These are phyloP conservation scores for Lomentospora prolificans DNA, from an alignment of 2,329 filamentous ascomycete genomes.

Conservation along the genomic window DNA sequence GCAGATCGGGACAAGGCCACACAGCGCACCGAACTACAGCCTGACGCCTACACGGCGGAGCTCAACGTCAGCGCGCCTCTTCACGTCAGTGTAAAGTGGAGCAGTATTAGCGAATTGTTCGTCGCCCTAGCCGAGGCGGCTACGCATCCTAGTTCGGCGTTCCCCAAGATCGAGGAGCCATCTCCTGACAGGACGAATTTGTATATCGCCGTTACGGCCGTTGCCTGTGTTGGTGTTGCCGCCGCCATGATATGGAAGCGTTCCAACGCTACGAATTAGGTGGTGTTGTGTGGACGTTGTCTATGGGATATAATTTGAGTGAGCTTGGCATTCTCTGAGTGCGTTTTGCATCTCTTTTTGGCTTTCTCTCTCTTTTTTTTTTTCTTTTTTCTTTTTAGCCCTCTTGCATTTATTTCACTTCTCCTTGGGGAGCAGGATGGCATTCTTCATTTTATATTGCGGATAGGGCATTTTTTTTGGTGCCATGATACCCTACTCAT, in stretches of 20 bases:
- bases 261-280: constrained; percentile 23
- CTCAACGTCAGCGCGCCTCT: constrained; percentile 84
- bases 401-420: neutral
- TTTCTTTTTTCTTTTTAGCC: neutral
- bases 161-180: constrained; percentile 83
- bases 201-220: constrained; percentile 75
- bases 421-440: neutral
- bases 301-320: neutral
- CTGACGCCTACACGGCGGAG: constrained; percentile 78
- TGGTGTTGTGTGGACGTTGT: neutral
- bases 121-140: constrained; percentile 85
- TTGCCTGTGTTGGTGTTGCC: constrained; percentile 51
- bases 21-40: constrained; percentile 83
- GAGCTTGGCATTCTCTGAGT: too few relatives aligned
- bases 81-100: constrained; percentile 93
- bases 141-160: constrained; percentile 78
- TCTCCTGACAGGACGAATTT: constrained; percentile 72
- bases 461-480: constrained; percentile 8
- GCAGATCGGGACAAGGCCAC: constrained; percentile 94
- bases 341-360: neutral
- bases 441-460: constrained; percentile 2
- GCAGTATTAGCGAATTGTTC: constrained; percentile 87
- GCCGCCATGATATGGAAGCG: constrained; percentile 57
- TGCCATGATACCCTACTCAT: constrained; percentile 14
- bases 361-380: constrained; percentile 5